Conservation (phyloP, 345 rosid genomes). For the Camelina sativa region DNA sequence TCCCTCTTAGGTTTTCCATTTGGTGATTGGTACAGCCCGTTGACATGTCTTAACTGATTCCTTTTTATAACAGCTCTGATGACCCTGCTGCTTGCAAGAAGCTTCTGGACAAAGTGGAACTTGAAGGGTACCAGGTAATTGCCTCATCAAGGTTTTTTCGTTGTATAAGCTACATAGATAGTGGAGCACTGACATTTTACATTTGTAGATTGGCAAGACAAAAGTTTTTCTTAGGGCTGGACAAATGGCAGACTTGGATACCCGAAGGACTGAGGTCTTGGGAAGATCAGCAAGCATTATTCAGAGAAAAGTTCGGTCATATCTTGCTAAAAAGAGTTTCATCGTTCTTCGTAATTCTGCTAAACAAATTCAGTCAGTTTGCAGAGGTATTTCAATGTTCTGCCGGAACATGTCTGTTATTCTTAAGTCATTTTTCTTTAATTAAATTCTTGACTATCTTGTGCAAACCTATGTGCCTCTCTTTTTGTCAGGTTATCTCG, state of each 20-base stretch:
- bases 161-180: constrained; percentile 16
- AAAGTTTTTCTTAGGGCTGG: constrained; percentile 49
- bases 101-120: constrained; percentile 80
- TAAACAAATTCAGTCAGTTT: constrained; percentile 71
- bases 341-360: constrained; percentile 68
- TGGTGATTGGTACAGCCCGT: neutral
- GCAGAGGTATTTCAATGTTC: constrained; percentile 69
- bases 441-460: neutral
- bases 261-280: constrained; percentile 48
- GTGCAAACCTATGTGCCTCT: constrained; percentile 9
- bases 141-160: constrained; percentile 23
- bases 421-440: neutral
- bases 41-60: constrained; percentile 23
- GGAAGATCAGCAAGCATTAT: constrained; percentile 92
- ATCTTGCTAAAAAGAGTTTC: constrained; percentile 84
- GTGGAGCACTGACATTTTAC: constrained; percentile 14
- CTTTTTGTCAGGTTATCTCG: constrained; percentile 72
- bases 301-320: constrained; percentile 93
- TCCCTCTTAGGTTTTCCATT: constrained; percentile 6
- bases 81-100: constrained; percentile 90
- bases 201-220: constrained; percentile 48
- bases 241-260: constrained; percentile 52
- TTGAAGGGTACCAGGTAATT: constrained; percentile 90
- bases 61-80: constrained; percentile 63
- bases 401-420: neutral